Base-by-base conservation (phyloP, 1,139 yeast genomes). In the Taphrina pruni region DNA sequence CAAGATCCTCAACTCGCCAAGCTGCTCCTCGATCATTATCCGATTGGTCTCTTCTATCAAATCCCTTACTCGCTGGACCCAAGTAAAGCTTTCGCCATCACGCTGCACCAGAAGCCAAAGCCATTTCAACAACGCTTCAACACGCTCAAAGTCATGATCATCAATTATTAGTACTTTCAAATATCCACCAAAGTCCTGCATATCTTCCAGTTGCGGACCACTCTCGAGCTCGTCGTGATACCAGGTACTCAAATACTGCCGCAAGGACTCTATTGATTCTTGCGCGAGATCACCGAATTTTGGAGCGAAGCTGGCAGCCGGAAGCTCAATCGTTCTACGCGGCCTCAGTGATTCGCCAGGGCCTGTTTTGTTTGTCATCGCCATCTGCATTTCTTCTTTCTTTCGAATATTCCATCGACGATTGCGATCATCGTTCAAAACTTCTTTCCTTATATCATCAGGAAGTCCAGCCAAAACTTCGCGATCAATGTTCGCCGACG, bases 181-280 rank as follows among this genome's bases (percentile, higher is more conserved):
- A 64, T 72, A 78, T 12, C 60, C 62, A 41, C 70, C 74, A 21
- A 78, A 73, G 32, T 70, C 70, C 12, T 61, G 73, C 2, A 86
- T 77, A 74, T 88, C 94, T 46, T 84, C 88, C 2, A 73, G 74
- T 74, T 86, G 88, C 0, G 93, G 92, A 0, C 89, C 89, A 41
- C 78, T 58, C 11, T 70, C 80, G 8, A 20, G 38, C 20, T 26
- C 35, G n/a, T 60, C 65, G 1, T 32, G 26, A 38, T 48, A 48
- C 65, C 65, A 60, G 11, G 45, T 50, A 14, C 48, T 48, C 56
- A 60, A 38, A 21, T 60, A 45, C n/a, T 11, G 21, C 14, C 52
- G 39, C 39, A 58, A 35, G 20, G 43, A 6, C 20, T 43, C 39
- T 1, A 58, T 14, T 4, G 62, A 45, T 35, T 58, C 62, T 12